A percentile compares a stretch with the other conserved stretches of the same genome.
phyloP scores from a whole-genome alignment of 192 early-diverging fungal species.

The Backusella tarrabulga region DNA sequence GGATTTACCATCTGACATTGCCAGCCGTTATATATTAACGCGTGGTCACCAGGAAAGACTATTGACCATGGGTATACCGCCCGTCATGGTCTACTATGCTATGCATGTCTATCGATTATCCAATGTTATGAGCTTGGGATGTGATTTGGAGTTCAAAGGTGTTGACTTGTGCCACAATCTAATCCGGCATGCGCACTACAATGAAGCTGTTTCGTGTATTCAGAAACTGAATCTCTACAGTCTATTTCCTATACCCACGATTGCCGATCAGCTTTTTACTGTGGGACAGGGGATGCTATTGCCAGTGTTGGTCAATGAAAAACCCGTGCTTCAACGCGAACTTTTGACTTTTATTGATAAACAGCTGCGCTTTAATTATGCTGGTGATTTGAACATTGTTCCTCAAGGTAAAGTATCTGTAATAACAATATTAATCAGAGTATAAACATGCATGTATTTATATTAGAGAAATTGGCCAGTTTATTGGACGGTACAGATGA shows the following conservation, averaged over 20 bases:
- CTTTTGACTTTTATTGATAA: constrained; percentile 18
- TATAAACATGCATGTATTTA: background rate
- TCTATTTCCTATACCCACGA: constrained; percentile 13
- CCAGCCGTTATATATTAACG: constrained; percentile 5
- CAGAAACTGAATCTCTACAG: constrained; percentile 11
- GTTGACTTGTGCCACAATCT: constrained; percentile 8
- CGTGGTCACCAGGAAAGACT: constrained; percentile 11
- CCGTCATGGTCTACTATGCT: constrained; percentile 21
- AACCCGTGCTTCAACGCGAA: background rate
- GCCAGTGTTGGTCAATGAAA: background rate
- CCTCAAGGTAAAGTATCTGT: constrained; percentile 13
- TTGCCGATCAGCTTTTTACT: constrained; percentile 17
- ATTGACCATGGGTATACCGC: constrained; percentile 2
- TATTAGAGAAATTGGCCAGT: background rate
- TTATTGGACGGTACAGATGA: background rate
- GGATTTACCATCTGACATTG: background rate
- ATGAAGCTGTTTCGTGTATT: constrained; percentile 23
- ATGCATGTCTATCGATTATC: constrained; percentile 17
- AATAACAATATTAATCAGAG: no score
- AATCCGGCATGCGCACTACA: constrained; percentile 11
- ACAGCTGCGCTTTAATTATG: constrained; percentile 30
- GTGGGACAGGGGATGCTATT: constrained; percentile 8
- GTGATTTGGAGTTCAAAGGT: constrained; percentile 17
- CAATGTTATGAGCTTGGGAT: constrained; percentile 3
- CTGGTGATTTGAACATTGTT: constrained; percentile 24